Evolutionary conservation across 208 protist species (phyloP).

Genomic region (Trypanosoma rangeli): DNA sequence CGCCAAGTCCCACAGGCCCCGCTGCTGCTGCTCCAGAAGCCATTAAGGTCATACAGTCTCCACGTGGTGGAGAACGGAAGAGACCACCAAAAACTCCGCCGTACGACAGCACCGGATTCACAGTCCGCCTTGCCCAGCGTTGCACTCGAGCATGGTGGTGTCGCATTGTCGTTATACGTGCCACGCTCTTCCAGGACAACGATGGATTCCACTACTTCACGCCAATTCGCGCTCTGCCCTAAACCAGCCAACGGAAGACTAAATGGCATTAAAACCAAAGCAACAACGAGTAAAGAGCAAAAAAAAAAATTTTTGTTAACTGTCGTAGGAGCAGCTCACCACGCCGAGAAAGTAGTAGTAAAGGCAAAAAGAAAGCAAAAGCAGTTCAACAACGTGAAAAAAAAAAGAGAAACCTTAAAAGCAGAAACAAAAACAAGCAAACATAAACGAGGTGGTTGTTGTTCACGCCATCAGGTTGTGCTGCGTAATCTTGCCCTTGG

Average conservation of each 20-base stretch:
- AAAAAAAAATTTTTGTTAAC: background rate
- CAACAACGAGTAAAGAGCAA: background rate
- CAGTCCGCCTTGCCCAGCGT: constrained; percentile 1
- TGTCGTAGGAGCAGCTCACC: background rate
- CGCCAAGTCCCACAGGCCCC: background rate
- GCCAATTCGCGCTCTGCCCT: background rate
- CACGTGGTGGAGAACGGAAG: background rate
- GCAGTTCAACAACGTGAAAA: background rate
- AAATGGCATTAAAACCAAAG: constrained; percentile 20
- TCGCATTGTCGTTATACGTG: background rate
- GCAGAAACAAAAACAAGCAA: constrained; percentile 3
- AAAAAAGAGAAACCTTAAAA: background rate
- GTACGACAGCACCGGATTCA: background rate
- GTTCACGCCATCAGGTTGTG: constrained; percentile 33
- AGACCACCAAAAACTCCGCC: background rate
- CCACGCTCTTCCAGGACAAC: background rate
- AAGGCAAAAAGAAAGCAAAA: background rate
- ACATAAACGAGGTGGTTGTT: constrained; percentile 23
- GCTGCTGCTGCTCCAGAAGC: background rate
- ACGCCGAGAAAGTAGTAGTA: background rate
- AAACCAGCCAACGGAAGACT: background rate
- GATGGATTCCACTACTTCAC: background rate
- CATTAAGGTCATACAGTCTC: background rate
- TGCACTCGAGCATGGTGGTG: background rate
- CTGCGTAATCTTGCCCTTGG: constrained; percentile 81